Base-by-base conservation (phyloP, 208 protist genomes). In the Trypanosoma avium region DNA sequence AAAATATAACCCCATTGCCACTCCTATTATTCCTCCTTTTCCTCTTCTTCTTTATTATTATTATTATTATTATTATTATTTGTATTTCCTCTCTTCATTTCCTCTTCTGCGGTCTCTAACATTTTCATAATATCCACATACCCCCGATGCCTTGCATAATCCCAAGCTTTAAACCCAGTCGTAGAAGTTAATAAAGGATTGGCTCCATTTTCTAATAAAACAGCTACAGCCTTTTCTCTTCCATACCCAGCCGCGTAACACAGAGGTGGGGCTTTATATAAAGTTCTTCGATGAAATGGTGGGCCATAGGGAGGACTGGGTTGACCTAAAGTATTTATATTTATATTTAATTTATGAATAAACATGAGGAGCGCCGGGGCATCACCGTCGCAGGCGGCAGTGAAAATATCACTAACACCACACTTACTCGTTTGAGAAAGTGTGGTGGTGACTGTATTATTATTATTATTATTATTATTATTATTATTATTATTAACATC, bases 361-460 rank as follows among this genome's bases (percentile, higher is more conserved):
- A 77, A 81, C 57, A 60, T 73, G 7, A 55, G 27, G 3, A 88
- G 58, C 43, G 72, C 73, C 13, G 47, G 58, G 17, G 82, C 74
- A 63, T 92, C 86, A 22, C 89, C 86, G 47, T 95, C 82, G 47
- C 85, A 92, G 17, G 89, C 85, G 0, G 89, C 89, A 29, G 83
- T 68, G 36, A 81, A 94, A 21, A 94, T 82, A 40, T 92, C 81
- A 54, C 46, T 10, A 8, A n/a, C 35, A 13, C 43, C 45, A 48
- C 42, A 48, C 24, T 55, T 42, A 9, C 49, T 15, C 5, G 8
- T 55, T 26, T 12, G 3, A 10, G 52, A 50, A 32, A 43, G n/a
- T n/a, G 19, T 26, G 17, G 54, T 17, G 0, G 54, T 56, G 32
- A 69, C 27, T 45, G 45, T 46, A 1, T n/a, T n/a, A n/a, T n/a